Percentiles rank a stretch among this genome's conserved stretches.
Evolutionary conservation across 106 monocot species (phyloP).

Genomic region (Allium fistulosum): DNA sequence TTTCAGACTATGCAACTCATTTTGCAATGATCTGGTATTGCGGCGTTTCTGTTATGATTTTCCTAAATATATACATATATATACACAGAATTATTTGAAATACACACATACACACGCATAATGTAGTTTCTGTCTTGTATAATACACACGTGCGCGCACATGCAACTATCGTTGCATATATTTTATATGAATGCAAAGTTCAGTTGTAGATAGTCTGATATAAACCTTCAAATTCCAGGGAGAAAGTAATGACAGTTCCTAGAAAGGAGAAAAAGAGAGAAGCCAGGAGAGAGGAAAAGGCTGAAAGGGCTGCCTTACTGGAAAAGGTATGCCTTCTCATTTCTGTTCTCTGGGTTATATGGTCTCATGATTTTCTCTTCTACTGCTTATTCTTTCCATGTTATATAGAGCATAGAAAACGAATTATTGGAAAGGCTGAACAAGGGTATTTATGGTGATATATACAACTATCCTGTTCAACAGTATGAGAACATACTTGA

Average conservation of each 20-base stretch:
- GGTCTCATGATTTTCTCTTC: not conserved
- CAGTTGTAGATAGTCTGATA: too few relatives aligned
- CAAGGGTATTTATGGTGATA: constrained; percentile 87
- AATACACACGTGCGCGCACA: too few relatives aligned
- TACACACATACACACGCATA: too few relatives aligned
- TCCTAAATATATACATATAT: too few relatives aligned
- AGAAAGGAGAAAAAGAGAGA: constrained; percentile 85
- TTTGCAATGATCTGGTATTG: too few relatives aligned
- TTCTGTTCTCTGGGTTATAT: not conserved
- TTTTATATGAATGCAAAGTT: not conserved
- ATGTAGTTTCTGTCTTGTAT: not conserved
- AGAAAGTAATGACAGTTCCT: constrained; percentile 89
- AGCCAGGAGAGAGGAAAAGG: constrained; percentile 81
- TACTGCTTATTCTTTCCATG: constrained; percentile 5
- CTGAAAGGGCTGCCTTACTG: constrained; percentile 78
- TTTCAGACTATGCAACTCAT: too few relatives aligned
- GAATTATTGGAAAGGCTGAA: constrained; percentile 76
- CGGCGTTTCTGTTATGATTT: too few relatives aligned
- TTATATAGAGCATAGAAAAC: constrained; percentile 74
- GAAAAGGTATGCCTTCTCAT: constrained; percentile 50
- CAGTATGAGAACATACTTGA: constrained; percentile 60
- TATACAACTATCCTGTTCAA: constrained; percentile 64
- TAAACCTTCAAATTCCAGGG: constrained; percentile 30
- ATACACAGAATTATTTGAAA: too few relatives aligned
- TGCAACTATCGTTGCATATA: not conserved